Evolutionary conservation across 495 filamentous ascomycete genomes (phyloP).

Genomic region (Tuber aestivum): DNA sequence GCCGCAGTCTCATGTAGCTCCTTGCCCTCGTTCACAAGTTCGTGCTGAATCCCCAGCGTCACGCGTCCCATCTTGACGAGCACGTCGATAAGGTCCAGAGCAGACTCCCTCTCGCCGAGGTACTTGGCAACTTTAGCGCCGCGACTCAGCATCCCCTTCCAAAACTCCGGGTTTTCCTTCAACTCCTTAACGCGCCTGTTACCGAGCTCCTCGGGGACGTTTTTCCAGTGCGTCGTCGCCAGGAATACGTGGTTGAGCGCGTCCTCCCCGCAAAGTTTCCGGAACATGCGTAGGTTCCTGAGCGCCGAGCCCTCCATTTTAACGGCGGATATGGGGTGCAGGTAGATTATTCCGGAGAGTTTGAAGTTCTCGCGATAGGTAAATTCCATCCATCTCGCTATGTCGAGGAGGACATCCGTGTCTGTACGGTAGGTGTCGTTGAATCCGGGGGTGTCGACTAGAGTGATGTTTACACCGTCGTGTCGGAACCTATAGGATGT

Average conservation of each 20-base stretch:
- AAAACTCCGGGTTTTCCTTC: slow-evolving; percentile 43
- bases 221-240: slow-evolving; percentile 48
- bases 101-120: slow-evolving; percentile 41
- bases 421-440: slow-evolving; percentile 49
- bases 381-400: slow-evolving; percentile 41
- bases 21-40: slow-evolving; percentile 43
- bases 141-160: slow-evolving; percentile 43
- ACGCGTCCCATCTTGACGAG: slow-evolving; percentile 22
- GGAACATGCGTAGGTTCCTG: slow-evolving; percentile 48
- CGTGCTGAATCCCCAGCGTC: slow-evolving; percentile 45
- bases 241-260: slow-evolving; percentile 46
- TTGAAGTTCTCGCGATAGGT: slow-evolving; percentile 36
- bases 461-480: slow-evolving; percentile 34
- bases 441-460: slow-evolving; percentile 53
- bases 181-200: slow-evolving; percentile 45
- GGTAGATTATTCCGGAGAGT: slow-evolving; percentile 46
- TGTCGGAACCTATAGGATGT: slow-evolving; percentile 18
- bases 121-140: slow-evolving; percentile 40
- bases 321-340: slow-evolving; percentile 48
- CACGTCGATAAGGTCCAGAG: slow-evolving; percentile 38
- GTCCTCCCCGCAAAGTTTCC: slow-evolving; percentile 46
- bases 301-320: slow-evolving; percentile 45
- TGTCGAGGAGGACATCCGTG: slow-evolving; percentile 45
- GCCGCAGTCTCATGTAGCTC: slow-evolving; percentile 44
- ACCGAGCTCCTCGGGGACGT: slow-evolving; percentile 34